A percentile compares a stretch with the other conserved stretches of the same genome.
phyloP scores from a whole-genome alignment of 1,139 yeast genomes.

The Nakaseomyces uthaithaninus region DNA sequence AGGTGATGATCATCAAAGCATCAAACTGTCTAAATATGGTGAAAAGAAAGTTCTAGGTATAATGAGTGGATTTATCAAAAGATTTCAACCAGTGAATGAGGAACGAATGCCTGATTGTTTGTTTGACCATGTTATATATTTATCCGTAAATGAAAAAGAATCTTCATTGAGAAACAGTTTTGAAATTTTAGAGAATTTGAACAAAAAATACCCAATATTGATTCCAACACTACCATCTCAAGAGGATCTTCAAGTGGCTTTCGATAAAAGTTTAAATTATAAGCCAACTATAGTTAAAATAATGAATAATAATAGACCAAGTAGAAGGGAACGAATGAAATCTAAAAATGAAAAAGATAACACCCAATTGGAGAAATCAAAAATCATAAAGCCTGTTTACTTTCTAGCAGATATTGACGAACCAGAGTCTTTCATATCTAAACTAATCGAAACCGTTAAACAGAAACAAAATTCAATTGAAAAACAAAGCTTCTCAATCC shows the following conservation, averaged over 20 bases:
- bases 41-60: conserved; percentile 46
- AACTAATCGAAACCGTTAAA: neutral
- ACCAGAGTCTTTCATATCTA: conserved; percentile 11
- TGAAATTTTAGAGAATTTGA: conserved; percentile 37
- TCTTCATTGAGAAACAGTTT: conserved; percentile 51
- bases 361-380: conserved; percentile 16
- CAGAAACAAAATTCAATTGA: neutral
- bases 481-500: neutral
- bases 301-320: conserved; percentile 23
- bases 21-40: conserved; percentile 46
- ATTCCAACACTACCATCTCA: conserved; percentile 39
- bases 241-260: conserved; percentile 37
- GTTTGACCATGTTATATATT: conserved; percentile 58
- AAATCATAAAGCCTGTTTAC: conserved; percentile 32
- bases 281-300: conserved; percentile 44
- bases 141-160: conserved; percentile 38
- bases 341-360: conserved; percentile 13
- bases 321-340: conserved; percentile 16
- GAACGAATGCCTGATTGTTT: conserved; percentile 49
- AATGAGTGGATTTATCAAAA: conserved; percentile 61
- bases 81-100: conserved; percentile 56
- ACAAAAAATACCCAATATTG: conserved; percentile 41
- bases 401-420: conserved; percentile 34
- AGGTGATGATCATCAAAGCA: conserved; percentile 88
- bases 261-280: conserved; percentile 43